Evolutionary conservation across 345 rosid genomes (phyloP), one percentile per base, ranked within the genome.

Genomic region (Geranium brycei): DNA sequence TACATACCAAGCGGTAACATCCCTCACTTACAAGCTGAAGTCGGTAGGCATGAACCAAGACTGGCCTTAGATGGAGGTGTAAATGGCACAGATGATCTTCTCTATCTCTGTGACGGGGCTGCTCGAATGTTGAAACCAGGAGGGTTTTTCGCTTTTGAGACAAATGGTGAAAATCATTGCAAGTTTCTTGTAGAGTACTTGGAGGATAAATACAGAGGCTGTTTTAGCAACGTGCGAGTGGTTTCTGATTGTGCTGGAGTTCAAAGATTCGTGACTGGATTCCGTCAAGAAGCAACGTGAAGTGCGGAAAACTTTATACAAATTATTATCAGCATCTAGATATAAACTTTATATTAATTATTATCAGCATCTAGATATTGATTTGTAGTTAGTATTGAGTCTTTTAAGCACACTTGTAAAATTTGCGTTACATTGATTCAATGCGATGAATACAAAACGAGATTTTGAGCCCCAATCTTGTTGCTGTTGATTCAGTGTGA

Each of bases 41-140:
- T 93, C 62, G 89, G 95, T 68, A 77, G 66, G 68, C 97, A 92
- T 65, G 97, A 92, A 74, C 99, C 97, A 0, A 83, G 69, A 67
- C 87, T 86, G 62, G 96, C 99, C 5, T 78, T 92, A 63, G 97
- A 90, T 73, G 98, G 97, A 57, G 99, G 99, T 66, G 17, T 66
- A 0, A 66, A 66, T 66, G 99, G 99, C 64, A 67, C 80, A 68
- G 86, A 86, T 73, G 73, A 80, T 79, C 95, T 93, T 81, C 73
- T 81, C 64, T 90, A 82, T 73, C 84, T 93, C 57, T 76, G 81
- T 69, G 67, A 75, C 41, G 90, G 87, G 12, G 83, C 87, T 65
- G 80, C 87, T 72, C 76, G 76, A 61, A 75, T 90, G 84, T 71
- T 93, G 80, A 81, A 79, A 80, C 72, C 82, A 1, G 88, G 95